Evolutionary conservation across 2,329 filamentous ascomycete species (phyloP).

Genomic region (Dactylellina cionopaga): DNA sequence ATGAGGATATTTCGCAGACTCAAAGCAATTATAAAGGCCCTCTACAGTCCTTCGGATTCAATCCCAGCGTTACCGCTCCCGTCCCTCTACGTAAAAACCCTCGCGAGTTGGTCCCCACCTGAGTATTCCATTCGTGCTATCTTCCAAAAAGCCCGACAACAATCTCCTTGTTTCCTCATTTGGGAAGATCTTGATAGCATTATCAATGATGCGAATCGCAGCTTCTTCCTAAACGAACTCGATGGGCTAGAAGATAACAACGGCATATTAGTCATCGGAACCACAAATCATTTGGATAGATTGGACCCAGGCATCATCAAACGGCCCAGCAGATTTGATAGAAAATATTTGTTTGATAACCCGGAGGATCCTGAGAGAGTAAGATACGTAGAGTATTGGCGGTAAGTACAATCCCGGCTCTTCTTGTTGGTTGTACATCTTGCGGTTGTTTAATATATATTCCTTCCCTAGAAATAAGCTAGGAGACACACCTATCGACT

Average conservation of each 20-base stretch:
- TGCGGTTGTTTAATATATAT: constrained; percentile 20
- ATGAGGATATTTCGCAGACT: constrained; percentile 57
- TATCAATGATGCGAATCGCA: constrained; percentile 69
- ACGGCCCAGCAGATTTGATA: constrained; percentile 73
- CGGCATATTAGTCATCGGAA: constrained; percentile 75
- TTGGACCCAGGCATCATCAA: constrained; percentile 75
- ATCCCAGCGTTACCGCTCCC: constrained; percentile 61
- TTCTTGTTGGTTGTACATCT: too few species aligned
- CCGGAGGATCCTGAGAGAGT: constrained; percentile 67
- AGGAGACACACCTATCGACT: constrained; percentile 68
- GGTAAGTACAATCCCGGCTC: too few species aligned
- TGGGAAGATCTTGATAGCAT: constrained; percentile 78
- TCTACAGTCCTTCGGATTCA: constrained; percentile 66
- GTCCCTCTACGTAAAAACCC: constrained; percentile 71
- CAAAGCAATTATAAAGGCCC: constrained; percentile 74
- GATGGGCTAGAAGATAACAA: constrained; percentile 76
- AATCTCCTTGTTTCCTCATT: constrained; percentile 75
- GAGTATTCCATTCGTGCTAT: constrained; percentile 68
- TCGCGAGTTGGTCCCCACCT: constrained; percentile 66
- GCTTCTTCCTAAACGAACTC: constrained; percentile 78
- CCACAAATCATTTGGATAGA: constrained; percentile 72
- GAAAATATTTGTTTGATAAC: constrained; percentile 73
- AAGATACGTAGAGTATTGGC: constrained; percentile 73
- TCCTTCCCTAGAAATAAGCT: constrained; percentile 60
- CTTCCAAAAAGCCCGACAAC: constrained; percentile 70